These are phyloP conservation scores for Sporothrix euskadiensis DNA, from an alignment of 2,329 filamentous ascomycete species.

Conservation along the genomic window DNA sequence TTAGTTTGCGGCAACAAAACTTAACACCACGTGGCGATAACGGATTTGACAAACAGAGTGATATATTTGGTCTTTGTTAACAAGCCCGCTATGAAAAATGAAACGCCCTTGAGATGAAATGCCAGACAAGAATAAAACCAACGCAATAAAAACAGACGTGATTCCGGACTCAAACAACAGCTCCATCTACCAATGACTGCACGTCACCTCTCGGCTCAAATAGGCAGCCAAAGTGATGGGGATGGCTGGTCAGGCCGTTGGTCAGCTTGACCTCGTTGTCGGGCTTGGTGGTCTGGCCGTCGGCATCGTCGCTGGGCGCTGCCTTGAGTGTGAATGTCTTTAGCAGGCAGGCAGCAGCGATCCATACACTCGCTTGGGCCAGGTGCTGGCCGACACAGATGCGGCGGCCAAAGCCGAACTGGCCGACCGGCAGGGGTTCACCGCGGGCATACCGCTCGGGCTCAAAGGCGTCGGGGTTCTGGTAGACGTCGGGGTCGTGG, in stretches of 20 bases:
- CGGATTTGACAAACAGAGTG: too few relatives aligned
- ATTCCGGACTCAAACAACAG: neutral
- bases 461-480: slow-evolving; percentile 44
- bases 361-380: slow-evolving; percentile 46
- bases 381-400: slow-evolving; percentile 49
- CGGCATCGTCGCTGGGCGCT: neutral
- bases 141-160: neutral
- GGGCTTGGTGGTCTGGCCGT: slow-evolving; percentile 25
- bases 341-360: slow-evolving; percentile 44
- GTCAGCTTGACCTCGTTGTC: slow-evolving; percentile 27
- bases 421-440: slow-evolving; percentile 43
- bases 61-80: neutral
- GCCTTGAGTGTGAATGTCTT: slow-evolving; percentile 43
- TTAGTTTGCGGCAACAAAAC: too few relatives aligned
- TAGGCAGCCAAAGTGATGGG: slow-evolving; percentile 26
- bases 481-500: slow-evolving; percentile 45
- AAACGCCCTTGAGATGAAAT: neutral
- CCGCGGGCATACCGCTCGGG: slow-evolving; percentile 46
- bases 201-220: slow-evolving; percentile 15
- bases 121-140: neutral
- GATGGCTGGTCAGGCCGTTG: slow-evolving; percentile 32
- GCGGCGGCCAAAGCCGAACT: slow-evolving; percentile 57
- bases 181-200: neutral
- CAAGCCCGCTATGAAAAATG: neutral
- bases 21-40: too few relatives aligned